Percentiles rank a stretch among this genome's conserved stretches.
Evolutionary conservation across 192 early-diverging fungal genomes (phyloP).

Genomic region (Coemansia reversa): DNA sequence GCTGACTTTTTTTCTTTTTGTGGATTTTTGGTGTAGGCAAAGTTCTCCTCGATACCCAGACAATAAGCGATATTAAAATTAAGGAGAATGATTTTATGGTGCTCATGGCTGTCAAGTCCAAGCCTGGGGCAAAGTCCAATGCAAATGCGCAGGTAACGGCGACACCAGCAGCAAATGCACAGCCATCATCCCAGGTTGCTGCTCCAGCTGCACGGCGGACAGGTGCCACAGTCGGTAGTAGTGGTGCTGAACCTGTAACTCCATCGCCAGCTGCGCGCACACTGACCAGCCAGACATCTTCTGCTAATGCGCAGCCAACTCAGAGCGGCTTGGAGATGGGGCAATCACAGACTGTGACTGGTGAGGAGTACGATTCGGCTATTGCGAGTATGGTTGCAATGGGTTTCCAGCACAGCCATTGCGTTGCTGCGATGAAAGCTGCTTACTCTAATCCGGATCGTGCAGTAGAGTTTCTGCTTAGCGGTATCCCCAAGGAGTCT

Average conservation of each 20-base stretch:
- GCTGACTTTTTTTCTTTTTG: background rate
- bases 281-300: background rate
- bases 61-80: conserved; percentile 73
- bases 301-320: background rate
- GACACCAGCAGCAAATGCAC: conserved; percentile 38
- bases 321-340: conserved; percentile 52
- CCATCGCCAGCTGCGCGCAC: conserved; percentile 51
- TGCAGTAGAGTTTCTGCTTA: conserved; percentile 94
- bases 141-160: conserved; percentile 18
- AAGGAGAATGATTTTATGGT: conserved; percentile 93
- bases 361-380: conserved; percentile 75
- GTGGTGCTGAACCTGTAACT: conserved; percentile 43
- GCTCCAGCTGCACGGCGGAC: conserved; percentile 47
- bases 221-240: conserved; percentile 22
- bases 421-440: conserved; percentile 88
- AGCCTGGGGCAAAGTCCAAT: conserved; percentile 25
- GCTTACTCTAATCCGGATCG: conserved; percentile 97
- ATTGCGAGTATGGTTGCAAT: conserved; percentile 90
- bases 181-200: conserved; percentile 36
- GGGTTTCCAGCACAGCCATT: conserved; percentile 89
- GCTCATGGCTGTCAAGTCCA: conserved; percentile 79
- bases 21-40: conserved; percentile 60
- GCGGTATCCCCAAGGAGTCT: conserved; percentile 55
- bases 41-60: conserved; percentile 77
- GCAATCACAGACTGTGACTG: conserved; percentile 52